Evolutionary conservation across 179 eudicot genomes (phyloP), one percentile per base, ranked within the genome.

Genomic region (Patellifolia procumbens): DNA sequence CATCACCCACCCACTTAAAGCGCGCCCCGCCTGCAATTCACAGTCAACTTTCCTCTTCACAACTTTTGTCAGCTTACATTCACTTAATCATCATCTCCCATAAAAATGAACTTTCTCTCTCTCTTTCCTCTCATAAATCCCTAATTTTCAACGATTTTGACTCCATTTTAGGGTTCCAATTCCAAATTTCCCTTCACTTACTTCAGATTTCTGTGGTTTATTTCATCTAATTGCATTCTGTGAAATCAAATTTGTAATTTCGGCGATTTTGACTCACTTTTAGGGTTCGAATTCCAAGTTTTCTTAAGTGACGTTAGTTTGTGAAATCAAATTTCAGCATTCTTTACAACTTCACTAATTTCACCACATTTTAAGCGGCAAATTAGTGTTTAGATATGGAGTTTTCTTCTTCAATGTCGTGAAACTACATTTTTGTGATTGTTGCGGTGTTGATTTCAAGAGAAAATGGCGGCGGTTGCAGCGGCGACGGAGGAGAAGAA

Each of bases 401-500:
- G 26, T 0, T 42, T 16, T 28, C 19, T 28, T 64, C 8, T 20
- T 62, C 63, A 39, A 55, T 72, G 75, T 17, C 76, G 69, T 29
- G 28, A 65, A n/a, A 15, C n/a, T 20, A 4, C 35, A 52, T n/a
- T n/a, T 70, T 68, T 34, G 48, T 35, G 67, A 53, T 48, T 72
- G 70, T 49, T 8, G 15, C 0, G 68, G 78, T 34, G 56, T 29
- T n/a, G 22, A 26, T 35, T 63, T 12, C 7, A 32, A 13, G 5
- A 5, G n/a, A 20, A 19, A 12, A 73, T 79, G 77, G 78, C 77
- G 63, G 69, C 72, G 31, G 76, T 79, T 65, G 67, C 80, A 46
- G 46, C 77, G 68, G 49, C 80, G 73, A 66, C 74, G 60, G 78
- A 37, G 73, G 83, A 80, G 42, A 74, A 55, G 32, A 83, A 35